Evolutionary conservation across 1,284 basidiomycete species (phyloP).

Genomic region (Pseudozyma thailandica): DNA sequence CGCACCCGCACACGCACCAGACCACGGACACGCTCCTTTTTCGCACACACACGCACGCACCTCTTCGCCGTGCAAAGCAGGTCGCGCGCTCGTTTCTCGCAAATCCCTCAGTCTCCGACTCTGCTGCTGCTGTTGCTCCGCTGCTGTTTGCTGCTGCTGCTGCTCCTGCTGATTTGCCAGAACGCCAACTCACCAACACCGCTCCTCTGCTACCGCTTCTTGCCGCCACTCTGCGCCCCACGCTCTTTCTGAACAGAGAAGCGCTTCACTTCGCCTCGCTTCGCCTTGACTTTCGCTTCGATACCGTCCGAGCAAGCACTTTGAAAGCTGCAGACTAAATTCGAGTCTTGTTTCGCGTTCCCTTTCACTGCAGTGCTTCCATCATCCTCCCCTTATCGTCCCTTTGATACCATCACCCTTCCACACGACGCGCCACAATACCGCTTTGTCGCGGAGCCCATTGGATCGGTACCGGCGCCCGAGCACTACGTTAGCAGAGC

Average conservation of each 20-base stretch:
- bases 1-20: neutral
- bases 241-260: neutral
- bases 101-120: no score
- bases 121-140: neutral
- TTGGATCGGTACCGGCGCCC: no score
- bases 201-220: neutral
- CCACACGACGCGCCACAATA: neutral
- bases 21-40: conserved; percentile 1
- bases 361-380: conserved; percentile 6
- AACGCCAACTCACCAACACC: conserved; percentile 14
- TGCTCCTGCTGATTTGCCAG: no score
- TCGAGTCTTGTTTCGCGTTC: neutral
- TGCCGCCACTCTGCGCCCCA: neutral
- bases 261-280: neutral
- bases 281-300: neutral
- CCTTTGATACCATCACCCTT: neutral
- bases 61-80: no score
- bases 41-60: no score
- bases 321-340: neutral
- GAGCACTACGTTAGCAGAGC: no score
- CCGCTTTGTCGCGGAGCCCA: neutral
- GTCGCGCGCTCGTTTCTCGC: no score
- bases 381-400: neutral
- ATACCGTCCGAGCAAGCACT: neutral
- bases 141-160: no score